Evolutionary conservation across 352 stramenopile genomes (phyloP).

Genomic region (Pythium brassicae): DNA sequence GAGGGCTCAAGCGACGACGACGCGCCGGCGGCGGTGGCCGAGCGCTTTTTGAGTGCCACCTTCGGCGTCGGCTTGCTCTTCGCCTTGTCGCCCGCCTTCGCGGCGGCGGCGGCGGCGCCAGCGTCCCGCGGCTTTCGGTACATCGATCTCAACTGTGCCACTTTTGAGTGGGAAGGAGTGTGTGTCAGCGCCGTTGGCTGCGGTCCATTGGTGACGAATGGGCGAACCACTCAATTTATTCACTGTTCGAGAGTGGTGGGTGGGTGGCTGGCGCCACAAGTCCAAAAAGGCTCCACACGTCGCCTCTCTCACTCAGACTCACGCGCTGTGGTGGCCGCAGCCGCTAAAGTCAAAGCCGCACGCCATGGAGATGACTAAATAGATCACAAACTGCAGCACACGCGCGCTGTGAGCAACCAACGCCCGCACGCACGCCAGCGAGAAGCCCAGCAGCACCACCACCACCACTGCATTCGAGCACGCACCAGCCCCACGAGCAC

Average conservation of each 20-base stretch:
- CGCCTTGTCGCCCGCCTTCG: constrained; percentile 9
- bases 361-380: constrained; percentile 84
- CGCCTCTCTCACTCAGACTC: no score
- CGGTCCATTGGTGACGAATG: not conserved
- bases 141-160: constrained; percentile 3
- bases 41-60: constrained; percentile 10
- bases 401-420: no score
- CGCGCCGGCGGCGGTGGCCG: not conserved
- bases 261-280: no score
- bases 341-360: constrained; percentile 83
- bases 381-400: constrained; percentile 64
- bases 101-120: not conserved
- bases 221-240: not conserved
- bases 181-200: not conserved
- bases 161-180: no score
- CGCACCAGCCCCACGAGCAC: constrained; percentile 60
- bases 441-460: not conserved
- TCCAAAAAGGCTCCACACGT: no score
- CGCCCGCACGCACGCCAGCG: no score
- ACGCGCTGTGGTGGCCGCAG: constrained; percentile 43
- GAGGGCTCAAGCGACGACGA: not conserved
- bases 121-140: constrained; percentile 9
- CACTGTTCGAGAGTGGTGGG: not conserved
- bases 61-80: constrained; percentile 11
- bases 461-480: not conserved